Percentiles rank a stretch among this genome's conserved stretches.
Conservation (phyloP, 345 rosid species). For the Salix udensis region DNA sequence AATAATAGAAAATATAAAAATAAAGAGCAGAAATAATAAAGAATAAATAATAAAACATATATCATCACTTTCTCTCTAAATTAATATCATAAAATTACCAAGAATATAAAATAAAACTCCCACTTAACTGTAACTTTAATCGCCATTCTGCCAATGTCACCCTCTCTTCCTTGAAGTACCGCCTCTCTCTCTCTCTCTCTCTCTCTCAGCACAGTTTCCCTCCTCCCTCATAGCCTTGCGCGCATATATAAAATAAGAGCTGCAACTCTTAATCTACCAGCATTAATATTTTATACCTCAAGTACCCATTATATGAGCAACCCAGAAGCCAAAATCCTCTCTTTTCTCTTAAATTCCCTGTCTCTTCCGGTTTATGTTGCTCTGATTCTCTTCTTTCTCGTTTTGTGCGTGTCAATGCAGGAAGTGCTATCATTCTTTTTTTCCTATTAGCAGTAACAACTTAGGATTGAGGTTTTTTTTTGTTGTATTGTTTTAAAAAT, state of each 20-base stretch:
- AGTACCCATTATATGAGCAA: background rate
- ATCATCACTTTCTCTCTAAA: too few species aligned
- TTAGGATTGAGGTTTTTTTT: background rate
- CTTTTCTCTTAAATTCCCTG: background rate
- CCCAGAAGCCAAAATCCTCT: background rate
- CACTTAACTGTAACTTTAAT: constrained; percentile 17
- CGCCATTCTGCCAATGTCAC: constrained; percentile 27
- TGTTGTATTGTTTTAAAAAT: constrained; percentile 29
- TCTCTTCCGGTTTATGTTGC: background rate
- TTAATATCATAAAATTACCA: background rate
- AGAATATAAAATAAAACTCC: background rate
- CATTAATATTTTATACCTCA: background rate
- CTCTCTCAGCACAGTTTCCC: background rate
- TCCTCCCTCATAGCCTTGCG: constrained; percentile 8
- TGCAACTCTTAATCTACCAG: background rate
- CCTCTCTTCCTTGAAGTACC: constrained; percentile 13
- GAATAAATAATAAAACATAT: too few species aligned
- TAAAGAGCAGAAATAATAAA: too few species aligned
- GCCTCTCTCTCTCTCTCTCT: background rate
- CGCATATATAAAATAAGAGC: background rate
- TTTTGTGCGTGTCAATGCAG: background rate
- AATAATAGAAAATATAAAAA: too few species aligned
- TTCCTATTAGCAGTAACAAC: background rate
- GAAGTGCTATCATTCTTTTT: background rate
- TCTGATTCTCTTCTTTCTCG: background rate